These are phyloP conservation scores for Sugiyamaella boreocaroliniensis DNA, from an alignment of 805 yeast genomes.

Conservation along the genomic window DNA sequence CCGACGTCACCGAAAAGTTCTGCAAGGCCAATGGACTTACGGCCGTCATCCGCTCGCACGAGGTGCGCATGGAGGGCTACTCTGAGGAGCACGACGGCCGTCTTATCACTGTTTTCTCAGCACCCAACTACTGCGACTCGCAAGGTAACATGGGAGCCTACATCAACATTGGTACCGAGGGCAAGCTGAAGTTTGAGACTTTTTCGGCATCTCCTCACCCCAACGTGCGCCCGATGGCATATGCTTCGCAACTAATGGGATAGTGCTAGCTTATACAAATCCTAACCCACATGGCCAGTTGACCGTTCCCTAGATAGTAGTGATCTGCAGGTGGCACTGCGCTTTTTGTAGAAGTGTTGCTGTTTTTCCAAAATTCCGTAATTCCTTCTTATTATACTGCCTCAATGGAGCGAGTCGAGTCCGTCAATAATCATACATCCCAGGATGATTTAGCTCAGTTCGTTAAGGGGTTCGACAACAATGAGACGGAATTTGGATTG, in stretches of 20 bases:
- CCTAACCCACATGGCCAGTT: too few species aligned
- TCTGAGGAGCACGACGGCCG: slow-evolving; percentile 81
- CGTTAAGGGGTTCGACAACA: too few species aligned
- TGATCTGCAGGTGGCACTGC: too few species aligned
- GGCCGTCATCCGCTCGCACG: slow-evolving; percentile 88
- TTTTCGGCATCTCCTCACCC: slow-evolving; percentile 89
- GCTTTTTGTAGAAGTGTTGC: too few species aligned
- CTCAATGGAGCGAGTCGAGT: too few species aligned
- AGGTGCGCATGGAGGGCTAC: slow-evolving; percentile 87
- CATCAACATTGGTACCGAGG: slow-evolving; percentile 56
- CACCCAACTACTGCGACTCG: slow-evolving; percentile 94
- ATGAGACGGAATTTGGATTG: too few species aligned
- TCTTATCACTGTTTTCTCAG: slow-evolving; percentile 91
- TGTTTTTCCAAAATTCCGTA: too few species aligned
- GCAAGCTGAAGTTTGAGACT: slow-evolving; percentile 47
- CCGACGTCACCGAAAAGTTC: slow-evolving; percentile 81
- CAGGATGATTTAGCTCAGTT: too few species aligned
- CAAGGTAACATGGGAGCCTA: slow-evolving; percentile 90
- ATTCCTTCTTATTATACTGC: too few species aligned
- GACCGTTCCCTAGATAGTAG: too few species aligned
- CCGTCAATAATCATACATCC: too few species aligned
- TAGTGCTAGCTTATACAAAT: too few species aligned
- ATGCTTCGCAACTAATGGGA: slow-evolving; percentile 39
- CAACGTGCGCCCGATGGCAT: slow-evolving; percentile 89
- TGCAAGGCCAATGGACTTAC: slow-evolving; percentile 63